phyloP scores from a whole-genome alignment of 2,329 filamentous ascomycete species.

The Fusarium gaditjirri region DNA sequence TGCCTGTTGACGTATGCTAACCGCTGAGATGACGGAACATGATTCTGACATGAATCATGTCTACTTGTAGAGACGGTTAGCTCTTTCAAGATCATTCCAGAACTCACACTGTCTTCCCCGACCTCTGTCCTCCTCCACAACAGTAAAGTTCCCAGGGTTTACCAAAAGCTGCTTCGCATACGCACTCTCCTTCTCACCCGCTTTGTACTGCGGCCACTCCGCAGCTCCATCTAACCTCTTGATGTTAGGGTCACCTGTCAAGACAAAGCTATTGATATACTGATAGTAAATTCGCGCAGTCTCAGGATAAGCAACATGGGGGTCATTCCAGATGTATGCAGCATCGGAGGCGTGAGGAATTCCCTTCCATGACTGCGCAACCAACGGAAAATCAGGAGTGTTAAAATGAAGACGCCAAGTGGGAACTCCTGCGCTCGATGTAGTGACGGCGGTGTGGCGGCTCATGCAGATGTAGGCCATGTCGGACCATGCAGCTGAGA shows the following conservation, averaged over 20 bases:
- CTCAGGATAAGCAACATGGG: not conserved
- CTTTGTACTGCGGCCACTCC: not conserved
- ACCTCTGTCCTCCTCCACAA: not conserved
- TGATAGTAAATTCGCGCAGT: not conserved
- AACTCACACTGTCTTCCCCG: not conserved
- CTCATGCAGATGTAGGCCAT: constrained; percentile 18
- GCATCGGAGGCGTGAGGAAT: constrained; percentile 6
- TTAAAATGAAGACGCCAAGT: constrained; percentile 12
- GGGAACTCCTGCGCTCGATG: not conserved
- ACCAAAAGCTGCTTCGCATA: not conserved
- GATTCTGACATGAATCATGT: fast-evolving
- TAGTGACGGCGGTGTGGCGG: not conserved
- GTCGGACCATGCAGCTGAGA: constrained; percentile 14
- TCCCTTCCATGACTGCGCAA: not conserved
- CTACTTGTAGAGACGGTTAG: constrained; percentile 5
- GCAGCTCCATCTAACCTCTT: not conserved
- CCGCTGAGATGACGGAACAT: too few species aligned
- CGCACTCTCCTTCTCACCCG: not conserved
- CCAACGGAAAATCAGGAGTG: not conserved
- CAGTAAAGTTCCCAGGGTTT: not conserved
- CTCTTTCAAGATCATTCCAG: constrained; percentile 10
- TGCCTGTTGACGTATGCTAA: fast-evolving
- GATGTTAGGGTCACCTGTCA: not conserved
- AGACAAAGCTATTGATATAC: not conserved
- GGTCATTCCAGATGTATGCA: constrained; percentile 8